Base-by-base conservation (phyloP, 139 green algal species). In the Diplosphaera chodatii region DNA sequence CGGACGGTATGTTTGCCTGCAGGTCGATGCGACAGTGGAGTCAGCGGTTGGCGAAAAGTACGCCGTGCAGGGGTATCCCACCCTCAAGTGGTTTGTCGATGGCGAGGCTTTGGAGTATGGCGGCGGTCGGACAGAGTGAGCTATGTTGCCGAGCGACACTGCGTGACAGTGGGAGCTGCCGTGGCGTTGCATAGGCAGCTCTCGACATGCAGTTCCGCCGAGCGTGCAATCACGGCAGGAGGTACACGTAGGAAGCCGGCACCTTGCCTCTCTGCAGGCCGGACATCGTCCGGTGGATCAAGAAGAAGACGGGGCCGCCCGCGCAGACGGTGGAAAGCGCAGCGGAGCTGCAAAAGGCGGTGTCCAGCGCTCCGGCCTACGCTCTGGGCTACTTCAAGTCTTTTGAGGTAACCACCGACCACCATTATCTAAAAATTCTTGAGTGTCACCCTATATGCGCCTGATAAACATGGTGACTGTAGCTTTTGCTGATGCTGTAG, bases 231-330 rank as follows among this genome's bases (percentile, higher is more conserved):
- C 37, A 20, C 8, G 8, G 37, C 37, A 20, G 37, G 10, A 6
- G 10, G 8, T 48, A 48, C 10, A 20, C 37, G n/a, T n/a, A n/a
- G n/a, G n/a, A n/a, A n/a, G n/a, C n/a, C n/a, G n/a, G n/a, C n/a
- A n/a, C n/a, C 6, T 48, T 48, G 37, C 37, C n/a, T n/a, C n/a
- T n/a, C n/a, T n/a, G n/a, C n/a, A 94, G 86, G 55, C 84, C 88
- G 10, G 84, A 83, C 72, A 96, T 97, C 28, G 73, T 91, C 0
- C 59, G 41, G 29, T 97, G 91, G 91, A 68, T 97, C 1, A 91
- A 91, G 80, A 96, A 95, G 84, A 94, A 92, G 85, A 90, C 89
- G n/a, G 91, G 91, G 32, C 91, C 91, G 23, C 64, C 87, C 64
- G 88, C 90, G 37, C 72, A 71, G 1, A 85, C 77, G 21, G 63